phyloP scores from a whole-genome alignment of 2,329 filamentous ascomycete species.

The Dryadomyces sulphureus region DNA sequence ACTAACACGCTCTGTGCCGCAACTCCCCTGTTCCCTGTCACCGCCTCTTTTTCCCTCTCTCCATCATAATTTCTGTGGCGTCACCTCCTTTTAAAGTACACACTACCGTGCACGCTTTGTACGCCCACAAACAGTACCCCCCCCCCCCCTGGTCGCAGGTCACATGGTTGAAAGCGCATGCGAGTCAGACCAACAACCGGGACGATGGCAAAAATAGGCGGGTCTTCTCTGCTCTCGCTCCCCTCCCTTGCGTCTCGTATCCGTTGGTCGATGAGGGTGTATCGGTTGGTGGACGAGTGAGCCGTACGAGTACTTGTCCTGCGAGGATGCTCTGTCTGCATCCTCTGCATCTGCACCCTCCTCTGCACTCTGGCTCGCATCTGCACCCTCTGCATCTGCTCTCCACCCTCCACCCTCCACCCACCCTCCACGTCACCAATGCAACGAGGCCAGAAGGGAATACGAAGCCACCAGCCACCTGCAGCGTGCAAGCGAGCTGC shows the following conservation, averaged over 20 bases:
- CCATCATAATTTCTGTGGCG: too few species aligned
- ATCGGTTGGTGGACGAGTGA: too few species aligned
- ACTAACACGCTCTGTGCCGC: neutral
- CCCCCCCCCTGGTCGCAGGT: conserved; percentile 1
- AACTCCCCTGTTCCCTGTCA: conserved; percentile 11
- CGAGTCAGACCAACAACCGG: conserved; percentile 6
- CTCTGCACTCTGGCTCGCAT: neutral
- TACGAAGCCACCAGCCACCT: neutral
- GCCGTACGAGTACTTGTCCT: neutral
- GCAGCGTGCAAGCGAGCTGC: too few species aligned
- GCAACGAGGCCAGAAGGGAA: neutral
- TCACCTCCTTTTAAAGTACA: too few species aligned
- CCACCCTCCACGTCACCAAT: neutral
- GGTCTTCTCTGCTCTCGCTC: neutral
- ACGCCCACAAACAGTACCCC: too few species aligned
- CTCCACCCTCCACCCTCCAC: neutral
- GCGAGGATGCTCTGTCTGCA: neutral
- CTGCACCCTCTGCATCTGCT: neutral
- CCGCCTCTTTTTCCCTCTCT: conserved; percentile 5
- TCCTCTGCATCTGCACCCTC: neutral
- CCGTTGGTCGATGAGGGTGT: too few species aligned
- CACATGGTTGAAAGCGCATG: conserved; percentile 9
- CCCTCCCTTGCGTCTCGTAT: neutral
- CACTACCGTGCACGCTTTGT: too few species aligned
- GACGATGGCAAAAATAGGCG: neutral